Evolutionary conservation across 139 green algal genomes (phyloP).

Genomic region (Auxenochlorella protothecoides): DNA sequence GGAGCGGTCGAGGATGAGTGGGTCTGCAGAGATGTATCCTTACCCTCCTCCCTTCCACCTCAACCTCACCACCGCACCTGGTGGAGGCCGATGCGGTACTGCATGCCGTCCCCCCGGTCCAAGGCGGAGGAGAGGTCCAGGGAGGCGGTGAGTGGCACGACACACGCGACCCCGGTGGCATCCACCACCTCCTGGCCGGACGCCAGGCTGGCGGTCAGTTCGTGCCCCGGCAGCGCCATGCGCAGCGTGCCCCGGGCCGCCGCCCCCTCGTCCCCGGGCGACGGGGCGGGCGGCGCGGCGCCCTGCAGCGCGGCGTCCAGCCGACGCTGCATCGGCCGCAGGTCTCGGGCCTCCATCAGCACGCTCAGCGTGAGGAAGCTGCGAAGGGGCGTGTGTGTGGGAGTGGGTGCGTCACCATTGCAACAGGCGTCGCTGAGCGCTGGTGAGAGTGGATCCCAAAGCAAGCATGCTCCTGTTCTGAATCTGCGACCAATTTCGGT

Average conservation of each 20-base stretch:
- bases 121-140: conserved; percentile 28
- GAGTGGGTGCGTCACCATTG: no score
- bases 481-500: conserved; percentile 15
- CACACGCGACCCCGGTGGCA: conserved; percentile 15
- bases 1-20: no score
- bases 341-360: conserved; percentile 29
- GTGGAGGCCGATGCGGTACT: conserved; percentile 45
- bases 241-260: background rate
- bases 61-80: conserved; percentile 17
- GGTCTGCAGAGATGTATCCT: no score
- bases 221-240: conserved; percentile 20
- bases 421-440: background rate
- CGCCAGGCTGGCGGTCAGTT: conserved; percentile 16
- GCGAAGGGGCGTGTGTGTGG: conserved; percentile 10
- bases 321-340: background rate
- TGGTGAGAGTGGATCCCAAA: conserved; percentile 33
- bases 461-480: conserved; percentile 35
- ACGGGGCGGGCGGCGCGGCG: background rate
- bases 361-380: conserved; percentile 20
- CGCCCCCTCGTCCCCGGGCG: background rate
- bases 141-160: conserved; percentile 25
- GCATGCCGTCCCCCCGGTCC: conserved; percentile 38
- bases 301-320: background rate
- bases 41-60: background rate
- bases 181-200: conserved; percentile 33